These are phyloP conservation scores for Fusarium falciforme DNA, from an alignment of 2,329 filamentous ascomycete genomes.

Conservation along the genomic window DNA sequence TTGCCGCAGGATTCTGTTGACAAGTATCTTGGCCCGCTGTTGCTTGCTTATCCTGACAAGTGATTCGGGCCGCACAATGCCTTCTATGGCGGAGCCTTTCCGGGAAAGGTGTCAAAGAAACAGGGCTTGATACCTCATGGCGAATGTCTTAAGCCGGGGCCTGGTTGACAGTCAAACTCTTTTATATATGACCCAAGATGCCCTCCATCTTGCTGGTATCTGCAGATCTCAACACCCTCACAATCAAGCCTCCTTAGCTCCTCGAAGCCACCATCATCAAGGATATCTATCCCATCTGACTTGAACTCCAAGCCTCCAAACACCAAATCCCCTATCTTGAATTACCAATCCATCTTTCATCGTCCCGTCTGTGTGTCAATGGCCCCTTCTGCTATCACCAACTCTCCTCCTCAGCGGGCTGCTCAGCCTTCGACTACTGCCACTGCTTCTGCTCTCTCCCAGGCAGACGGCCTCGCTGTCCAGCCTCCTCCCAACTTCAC, in stretches of 20 bases:
- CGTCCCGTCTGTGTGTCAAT: slow-evolving; percentile 53
- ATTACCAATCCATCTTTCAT: slow-evolving; percentile 21
- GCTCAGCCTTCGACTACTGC: slow-evolving; percentile 49
- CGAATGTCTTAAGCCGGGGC: slow-evolving; percentile 36
- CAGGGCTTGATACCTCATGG: slow-evolving; percentile 20
- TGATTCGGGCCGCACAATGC: slow-evolving; percentile 42
- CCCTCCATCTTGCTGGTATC: slow-evolving; percentile 17
- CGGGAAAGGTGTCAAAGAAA: slow-evolving; percentile 34
- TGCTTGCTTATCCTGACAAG: slow-evolving; percentile 24
- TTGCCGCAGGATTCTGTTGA: slow-evolving; percentile 21
- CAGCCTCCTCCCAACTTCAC: slow-evolving; percentile 71
- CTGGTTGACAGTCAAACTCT: slow-evolving; percentile 26
- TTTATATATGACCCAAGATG: slow-evolving; percentile 38
- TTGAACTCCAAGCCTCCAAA: slow-evolving; percentile 20
- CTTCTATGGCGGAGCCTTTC: slow-evolving; percentile 43
- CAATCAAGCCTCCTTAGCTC: slow-evolving; percentile 15
- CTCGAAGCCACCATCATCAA: slow-evolving; percentile 17
- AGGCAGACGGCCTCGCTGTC: slow-evolving; percentile 63
- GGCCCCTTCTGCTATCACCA: slow-evolving; percentile 69
- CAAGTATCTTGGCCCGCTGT: slow-evolving; percentile 1
- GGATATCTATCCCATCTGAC: slow-evolving; percentile 11
- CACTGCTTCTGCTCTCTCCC: slow-evolving; percentile 45
- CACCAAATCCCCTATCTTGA: slow-evolving; percentile 7
- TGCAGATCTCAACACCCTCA: slow-evolving; percentile 13
- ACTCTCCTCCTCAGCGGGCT: slow-evolving; percentile 59